phyloP scores from a whole-genome alignment of 495 filamentous ascomycete genomes.

The Xylaria venustula region DNA sequence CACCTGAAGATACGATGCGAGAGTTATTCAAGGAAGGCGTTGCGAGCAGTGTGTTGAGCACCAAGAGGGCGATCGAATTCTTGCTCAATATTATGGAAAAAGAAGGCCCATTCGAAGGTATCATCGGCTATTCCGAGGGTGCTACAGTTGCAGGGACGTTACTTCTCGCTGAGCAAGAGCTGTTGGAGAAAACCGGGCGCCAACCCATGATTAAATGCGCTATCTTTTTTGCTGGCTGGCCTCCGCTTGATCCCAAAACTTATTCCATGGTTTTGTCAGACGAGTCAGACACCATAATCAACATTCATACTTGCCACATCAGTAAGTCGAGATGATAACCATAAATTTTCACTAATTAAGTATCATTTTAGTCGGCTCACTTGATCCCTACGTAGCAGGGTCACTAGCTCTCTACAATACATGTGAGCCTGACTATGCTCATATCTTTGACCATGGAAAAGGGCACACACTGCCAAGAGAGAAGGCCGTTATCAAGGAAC shows the following conservation, averaged over 20 bases:
- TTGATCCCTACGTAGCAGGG: constrained; percentile 56
- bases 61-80: constrained; percentile 41
- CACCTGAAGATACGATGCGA: constrained; percentile 49
- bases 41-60: constrained; percentile 40
- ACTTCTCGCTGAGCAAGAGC: constrained; percentile 51
- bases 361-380: constrained; percentile 44
- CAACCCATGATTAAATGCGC: constrained; percentile 53
- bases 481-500: constrained; percentile 47
- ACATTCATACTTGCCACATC: constrained; percentile 58
- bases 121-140: constrained; percentile 64
- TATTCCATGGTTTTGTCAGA: constrained; percentile 50
- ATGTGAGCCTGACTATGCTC: constrained; percentile 55
- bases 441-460: constrained; percentile 59
- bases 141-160: constrained; percentile 57
- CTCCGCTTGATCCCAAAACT: constrained; percentile 48
- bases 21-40: constrained; percentile 50
- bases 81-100: constrained; percentile 49
- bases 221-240: constrained; percentile 59
- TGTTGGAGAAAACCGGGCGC: constrained; percentile 44
- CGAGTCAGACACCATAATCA: constrained; percentile 50
- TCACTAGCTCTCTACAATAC: constrained; percentile 59
- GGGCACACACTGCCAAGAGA: constrained; percentile 56
- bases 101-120: constrained; percentile 49
- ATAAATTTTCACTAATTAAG: constrained; percentile 13
- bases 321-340: constrained; percentile 32